These are phyloP conservation scores for Candida schatavii DNA, from an alignment of 805 yeast genomes.

Conservation along the genomic window DNA sequence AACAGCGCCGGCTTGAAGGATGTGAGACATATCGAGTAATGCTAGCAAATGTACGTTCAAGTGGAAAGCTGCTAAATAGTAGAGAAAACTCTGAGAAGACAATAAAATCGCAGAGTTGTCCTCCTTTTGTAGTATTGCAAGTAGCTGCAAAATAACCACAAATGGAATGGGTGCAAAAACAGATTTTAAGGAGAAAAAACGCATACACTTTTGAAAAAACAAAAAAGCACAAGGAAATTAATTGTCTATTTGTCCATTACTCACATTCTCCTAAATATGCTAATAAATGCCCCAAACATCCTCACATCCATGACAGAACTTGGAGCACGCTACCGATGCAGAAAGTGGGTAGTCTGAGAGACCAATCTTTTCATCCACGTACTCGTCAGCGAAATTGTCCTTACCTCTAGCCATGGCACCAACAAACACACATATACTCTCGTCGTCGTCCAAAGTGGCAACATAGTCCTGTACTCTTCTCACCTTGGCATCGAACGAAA, in stretches of 20 bases:
- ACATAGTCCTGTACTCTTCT: conserved; percentile 88
- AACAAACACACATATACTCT: conserved; percentile 95
- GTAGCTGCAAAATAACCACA: no score
- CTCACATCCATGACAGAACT: conserved; percentile 98
- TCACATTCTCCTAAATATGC: background rate
- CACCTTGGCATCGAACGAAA: conserved; percentile 89
- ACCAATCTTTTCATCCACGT: conserved; percentile 93
- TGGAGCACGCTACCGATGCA: conserved; percentile 97
- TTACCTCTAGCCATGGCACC: conserved; percentile 99
- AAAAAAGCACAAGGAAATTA: no score
- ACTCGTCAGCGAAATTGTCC: conserved; percentile 96
- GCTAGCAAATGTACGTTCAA: no score
- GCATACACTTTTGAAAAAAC: no score
- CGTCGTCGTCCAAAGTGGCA: conserved; percentile 73
- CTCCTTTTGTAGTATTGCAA: no score
- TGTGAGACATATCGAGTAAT: conserved; percentile 26
- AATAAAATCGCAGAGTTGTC: no score
- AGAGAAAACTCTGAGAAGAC: no score
- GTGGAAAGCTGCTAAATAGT: no score
- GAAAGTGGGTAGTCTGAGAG: conserved; percentile 92
- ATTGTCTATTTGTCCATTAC: conserved; percentile 2
- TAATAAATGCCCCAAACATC: conserved; percentile 88
- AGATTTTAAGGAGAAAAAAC: no score
- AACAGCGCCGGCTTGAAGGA: conserved; percentile 48
- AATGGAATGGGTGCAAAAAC: no score